Evolutionary conservation across 768 basidiomycete species (phyloP), one percentile per base, ranked within the genome.

Genomic region (Mycena filopes): DNA sequence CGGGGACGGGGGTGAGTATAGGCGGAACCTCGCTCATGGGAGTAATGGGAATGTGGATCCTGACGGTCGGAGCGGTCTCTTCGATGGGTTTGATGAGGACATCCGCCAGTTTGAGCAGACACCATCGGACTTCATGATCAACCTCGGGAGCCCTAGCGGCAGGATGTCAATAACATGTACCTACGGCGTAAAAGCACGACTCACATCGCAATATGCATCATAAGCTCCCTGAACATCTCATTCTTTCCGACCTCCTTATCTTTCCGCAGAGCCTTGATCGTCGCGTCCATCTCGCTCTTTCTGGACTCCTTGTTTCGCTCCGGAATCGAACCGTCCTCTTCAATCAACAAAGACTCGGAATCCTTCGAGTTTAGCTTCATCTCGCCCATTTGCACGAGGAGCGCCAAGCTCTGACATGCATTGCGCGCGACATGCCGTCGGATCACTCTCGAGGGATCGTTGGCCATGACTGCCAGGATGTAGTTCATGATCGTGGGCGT

Each of bases 101-200:
- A 71, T 98, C 97, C 7, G 94, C 94, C 25, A 98, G 81, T 77
- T 99, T 98, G 71, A 99, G 83, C 51, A 97, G 80, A 68, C 91
- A 94, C 88, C 95, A 94, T 48, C 96, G 90, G 42, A 96, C 92
- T 79, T 97, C 93, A 72, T 93, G 85, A 75, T 98, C 95, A 58
- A 89, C 83, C 64, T 91, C 88, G 0, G 90, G 83, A 33, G 89
- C 86, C 33, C 94, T 96, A 64, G 5, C 31, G 50, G 36, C 25
- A 58, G 10, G 20, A 59, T 73, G 28, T 65, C 16, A 49, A 36
- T 31, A 50, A 53, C 53, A 46, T 59, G 13, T 12, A 28, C 23
- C 12, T 7, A 31, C 11, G 65, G 53, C 21, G 61, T n/a, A 47
- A 53, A 53, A 10, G 55, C 58, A 25, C 38, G 67, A 77, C 88